Evolutionary conservation across 2,329 filamentous ascomycete species (phyloP).

Genomic region (Paracoccidioides lutzii): DNA sequence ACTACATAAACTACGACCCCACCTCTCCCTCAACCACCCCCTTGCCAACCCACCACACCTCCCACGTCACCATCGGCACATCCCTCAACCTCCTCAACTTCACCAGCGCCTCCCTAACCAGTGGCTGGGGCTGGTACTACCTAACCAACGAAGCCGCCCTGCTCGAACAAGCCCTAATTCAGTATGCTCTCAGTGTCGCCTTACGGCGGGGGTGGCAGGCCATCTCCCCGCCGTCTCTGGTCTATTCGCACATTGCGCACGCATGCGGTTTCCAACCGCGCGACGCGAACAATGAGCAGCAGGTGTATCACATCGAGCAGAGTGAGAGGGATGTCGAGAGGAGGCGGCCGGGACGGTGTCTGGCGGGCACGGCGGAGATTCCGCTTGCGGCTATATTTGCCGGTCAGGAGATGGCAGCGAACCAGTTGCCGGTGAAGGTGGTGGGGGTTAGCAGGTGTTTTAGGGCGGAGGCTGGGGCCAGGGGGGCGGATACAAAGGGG

Average conservation of each 20-base stretch:
- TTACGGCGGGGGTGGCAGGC: slow-evolving; percentile 63
- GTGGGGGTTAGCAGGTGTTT: slow-evolving; percentile 88
- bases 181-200: slow-evolving; percentile 67
- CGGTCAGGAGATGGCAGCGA: slow-evolving; percentile 51
- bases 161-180: slow-evolving; percentile 85
- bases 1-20: slow-evolving; percentile 65
- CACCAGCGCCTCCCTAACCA: slow-evolving; percentile 61
- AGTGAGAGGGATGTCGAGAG: slow-evolving; percentile 47
- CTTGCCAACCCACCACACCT: slow-evolving; percentile 37
- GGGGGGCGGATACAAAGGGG: slow-evolving; percentile 83
- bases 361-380: slow-evolving; percentile 88
- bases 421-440: slow-evolving; percentile 59
- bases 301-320: slow-evolving; percentile 72
- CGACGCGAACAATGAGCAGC: slow-evolving; percentile 80
- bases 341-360: slow-evolving; percentile 55
- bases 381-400: slow-evolving; percentile 85
- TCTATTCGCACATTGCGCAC: slow-evolving; percentile 80
- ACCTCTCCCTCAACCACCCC: slow-evolving; percentile 18
- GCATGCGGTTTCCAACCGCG: slow-evolving; percentile 92
- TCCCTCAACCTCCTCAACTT: slow-evolving; percentile 90
- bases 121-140: slow-evolving; percentile 97
- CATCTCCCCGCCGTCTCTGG: slow-evolving; percentile 74
- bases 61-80: slow-evolving; percentile 75
- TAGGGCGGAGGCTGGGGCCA: slow-evolving; percentile 82
- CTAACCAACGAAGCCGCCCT: slow-evolving; percentile 81